Evolutionary conservation across 495 filamentous ascomycete species (phyloP).

Genomic region (Trichocladium uniseriatum): DNA sequence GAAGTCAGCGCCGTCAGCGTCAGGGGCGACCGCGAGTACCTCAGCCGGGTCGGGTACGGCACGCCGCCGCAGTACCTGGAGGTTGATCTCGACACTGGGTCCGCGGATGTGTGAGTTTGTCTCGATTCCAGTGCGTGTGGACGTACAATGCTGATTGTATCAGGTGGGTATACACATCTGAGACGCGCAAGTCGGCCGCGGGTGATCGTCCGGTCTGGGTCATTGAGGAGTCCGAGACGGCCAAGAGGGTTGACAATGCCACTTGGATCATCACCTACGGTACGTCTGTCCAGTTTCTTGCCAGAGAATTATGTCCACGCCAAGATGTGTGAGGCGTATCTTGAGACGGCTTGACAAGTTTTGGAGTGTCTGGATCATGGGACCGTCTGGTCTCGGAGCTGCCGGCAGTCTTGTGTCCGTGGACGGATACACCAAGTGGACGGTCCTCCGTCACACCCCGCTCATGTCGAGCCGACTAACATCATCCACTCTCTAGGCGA

Average conservation of each 20-base stretch:
- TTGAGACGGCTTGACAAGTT: too few relatives aligned
- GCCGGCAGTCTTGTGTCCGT: neutral
- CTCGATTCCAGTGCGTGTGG: too few relatives aligned
- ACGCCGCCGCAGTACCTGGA: conserved; percentile 56
- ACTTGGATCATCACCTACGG: conserved; percentile 65
- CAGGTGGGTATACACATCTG: conserved; percentile 22
- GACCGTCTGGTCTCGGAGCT: too few relatives aligned
- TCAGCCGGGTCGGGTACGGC: conserved; percentile 56
- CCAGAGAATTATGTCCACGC: neutral
- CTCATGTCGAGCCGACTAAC: too few relatives aligned
- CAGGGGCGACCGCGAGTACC: conserved; percentile 49
- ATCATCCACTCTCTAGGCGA: conserved; percentile 9
- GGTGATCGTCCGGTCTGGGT: conserved; percentile 18
- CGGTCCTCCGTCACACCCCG: neutral
- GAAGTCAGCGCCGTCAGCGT: conserved; percentile 10
- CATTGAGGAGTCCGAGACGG: conserved; percentile 52
- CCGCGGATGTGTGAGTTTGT: conserved; percentile 59
- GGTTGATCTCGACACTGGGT: conserved; percentile 68
- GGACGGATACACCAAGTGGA: neutral
- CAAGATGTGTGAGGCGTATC: too few relatives aligned
- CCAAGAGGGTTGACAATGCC: conserved; percentile 37
- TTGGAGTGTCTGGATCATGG: too few relatives aligned
- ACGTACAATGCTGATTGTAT: neutral
- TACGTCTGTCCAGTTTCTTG: conserved; percentile 34
- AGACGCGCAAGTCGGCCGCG: conserved; percentile 5